Evolutionary conservation across 805 yeast genomes (phyloP).

Genomic region (Dipodascopsis uninucleata): DNA sequence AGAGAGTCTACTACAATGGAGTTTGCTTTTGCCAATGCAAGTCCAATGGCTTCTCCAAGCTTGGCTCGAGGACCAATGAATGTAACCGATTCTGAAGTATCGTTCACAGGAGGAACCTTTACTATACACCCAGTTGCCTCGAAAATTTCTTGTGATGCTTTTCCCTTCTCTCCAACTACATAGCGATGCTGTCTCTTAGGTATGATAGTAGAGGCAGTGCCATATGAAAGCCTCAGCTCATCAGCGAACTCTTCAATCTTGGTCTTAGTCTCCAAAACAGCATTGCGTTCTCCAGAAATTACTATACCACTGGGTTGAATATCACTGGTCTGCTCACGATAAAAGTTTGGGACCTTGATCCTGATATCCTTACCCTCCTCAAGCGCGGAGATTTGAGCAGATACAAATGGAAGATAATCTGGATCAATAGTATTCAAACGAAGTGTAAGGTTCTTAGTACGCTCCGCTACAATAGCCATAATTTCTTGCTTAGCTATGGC

Average conservation of each 20-base stretch:
- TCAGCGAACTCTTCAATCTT: slow-evolving; percentile 47
- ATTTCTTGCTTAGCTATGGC: slow-evolving; percentile 68
- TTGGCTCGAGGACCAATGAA: slow-evolving; percentile 52
- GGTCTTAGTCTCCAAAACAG: slow-evolving; percentile 53
- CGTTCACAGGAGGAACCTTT: slow-evolving; percentile 45
- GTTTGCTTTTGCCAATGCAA: slow-evolving; percentile 58
- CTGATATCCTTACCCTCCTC: slow-evolving; percentile 33
- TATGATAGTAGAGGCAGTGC: slow-evolving; percentile 55
- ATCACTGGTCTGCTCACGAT: slow-evolving; percentile 2
- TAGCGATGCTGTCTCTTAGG: slow-evolving; percentile 68
- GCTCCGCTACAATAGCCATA: slow-evolving; percentile 64
- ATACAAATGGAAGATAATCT: slow-evolving; percentile 34
- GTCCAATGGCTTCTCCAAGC: slow-evolving; percentile 58
- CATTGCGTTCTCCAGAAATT: slow-evolving; percentile 69
- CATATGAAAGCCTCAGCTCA: slow-evolving; percentile 45
- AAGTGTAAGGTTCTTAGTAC: slow-evolving; percentile 28
- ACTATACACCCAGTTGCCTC: slow-evolving; percentile 34
- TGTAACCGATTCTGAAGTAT: slow-evolving; percentile 48
- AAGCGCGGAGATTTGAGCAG: slow-evolving; percentile 37
- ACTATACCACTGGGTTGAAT: slow-evolving; percentile 37
- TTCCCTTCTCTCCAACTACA: slow-evolving; percentile 40
- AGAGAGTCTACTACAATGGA: slow-evolving; percentile 60
- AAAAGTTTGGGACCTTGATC: slow-evolving; percentile 24
- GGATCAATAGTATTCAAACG: slow-evolving; percentile 26
- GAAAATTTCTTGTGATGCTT: slow-evolving; percentile 40